Base-by-base conservation (phyloP, 164 flowering plant species). In the Echeveria elegans region DNA sequence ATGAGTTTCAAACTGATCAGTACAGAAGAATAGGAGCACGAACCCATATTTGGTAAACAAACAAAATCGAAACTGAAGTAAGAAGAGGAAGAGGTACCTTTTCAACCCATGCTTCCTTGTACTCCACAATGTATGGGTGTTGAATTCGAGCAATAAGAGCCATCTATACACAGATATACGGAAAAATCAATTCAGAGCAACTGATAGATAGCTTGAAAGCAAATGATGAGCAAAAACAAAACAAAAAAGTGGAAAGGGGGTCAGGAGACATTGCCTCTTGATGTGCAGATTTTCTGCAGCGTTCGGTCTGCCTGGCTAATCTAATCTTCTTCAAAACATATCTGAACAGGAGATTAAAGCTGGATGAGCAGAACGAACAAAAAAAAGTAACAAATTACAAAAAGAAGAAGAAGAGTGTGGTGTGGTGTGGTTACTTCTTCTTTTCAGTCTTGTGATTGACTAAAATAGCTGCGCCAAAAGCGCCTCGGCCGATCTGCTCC, bases 71-170 rank as follows among this genome's bases (percentile, higher is more conserved):
- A 15, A 19, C 16, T 28, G 45, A 14, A n/a, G n/a, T n/a, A 9
- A 6, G 9, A 23, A 12, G 47, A 38, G 15, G 47, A 4, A 43
- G 47, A 1, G 7, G 5, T 18, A 94, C 99, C 88, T 94, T 94
- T 79, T 94, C 99, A 28, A 94, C 99, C 99, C 99, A 94, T 16
- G 99, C 99, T 75, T 94, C 99, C 80, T 94, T 94, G 70, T 82
- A 94, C 67, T 94, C 97, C 12, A 94, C 93, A 70, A 94, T 89
- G 73, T 82, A 91, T 6, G 97, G 96, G 63, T 94, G 97, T 64
- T 84, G 95, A 73, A 94, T 82, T 69, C 96, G 83, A 15, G 99
- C 93, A 71, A 94, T 94, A 26, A 94, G 84, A 66, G 97, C 96
- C 99, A 94, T 94, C 98, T 94, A 71, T 66, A 77, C 7, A 11